phyloP scores from a whole-genome alignment of 1,284 basidiomycete species.

The Anthracocystis panici-leucophaei region DNA sequence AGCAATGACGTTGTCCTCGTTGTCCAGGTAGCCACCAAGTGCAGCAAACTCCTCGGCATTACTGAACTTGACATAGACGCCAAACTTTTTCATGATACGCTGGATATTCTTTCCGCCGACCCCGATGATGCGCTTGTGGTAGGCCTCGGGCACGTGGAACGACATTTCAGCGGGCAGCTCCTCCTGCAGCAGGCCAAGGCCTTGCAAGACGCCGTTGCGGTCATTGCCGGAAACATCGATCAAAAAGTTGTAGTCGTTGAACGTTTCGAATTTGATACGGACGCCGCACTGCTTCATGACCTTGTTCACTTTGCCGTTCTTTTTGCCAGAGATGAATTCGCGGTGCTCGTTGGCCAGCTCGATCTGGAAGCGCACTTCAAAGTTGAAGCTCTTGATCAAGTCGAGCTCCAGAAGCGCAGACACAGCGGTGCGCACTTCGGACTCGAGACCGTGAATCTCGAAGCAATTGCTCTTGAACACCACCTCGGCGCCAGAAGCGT shows the following conservation, averaged over 20 bases:
- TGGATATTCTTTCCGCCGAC: slow-evolving; percentile 98
- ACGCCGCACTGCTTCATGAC: slow-evolving; percentile 76
- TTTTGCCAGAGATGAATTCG: slow-evolving; percentile 82
- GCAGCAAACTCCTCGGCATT: slow-evolving; percentile 97
- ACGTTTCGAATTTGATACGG: slow-evolving; percentile 99
- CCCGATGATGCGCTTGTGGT: slow-evolving; percentile 99
- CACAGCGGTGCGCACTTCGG: slow-evolving; percentile 88
- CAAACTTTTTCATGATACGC: slow-evolving; percentile 99
- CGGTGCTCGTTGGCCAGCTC: slow-evolving; percentile 97
- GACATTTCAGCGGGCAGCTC: slow-evolving; percentile 98
- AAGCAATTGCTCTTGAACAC: slow-evolving; percentile 98
- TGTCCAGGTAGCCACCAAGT: slow-evolving; percentile 93
- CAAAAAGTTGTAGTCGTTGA: slow-evolving; percentile 98
- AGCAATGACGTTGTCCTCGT: slow-evolving; percentile 98
- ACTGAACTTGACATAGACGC: slow-evolving; percentile 99
- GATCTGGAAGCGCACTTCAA: slow-evolving; percentile 97
- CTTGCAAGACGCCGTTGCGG: slow-evolving; percentile 80
- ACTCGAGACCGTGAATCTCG: slow-evolving; percentile 95
- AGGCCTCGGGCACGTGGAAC: slow-evolving; percentile 97
- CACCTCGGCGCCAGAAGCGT: slow-evolving; percentile 88
- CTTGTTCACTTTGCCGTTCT: slow-evolving; percentile 73
- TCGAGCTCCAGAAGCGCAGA: slow-evolving; percentile 89
- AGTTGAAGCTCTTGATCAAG: slow-evolving; percentile 91
- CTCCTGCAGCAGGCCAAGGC: slow-evolving; percentile 89
- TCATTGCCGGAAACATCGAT: slow-evolving; percentile 79